Conservation (phyloP, 805 yeast genomes). For the Kuraishia cidri region DNA sequence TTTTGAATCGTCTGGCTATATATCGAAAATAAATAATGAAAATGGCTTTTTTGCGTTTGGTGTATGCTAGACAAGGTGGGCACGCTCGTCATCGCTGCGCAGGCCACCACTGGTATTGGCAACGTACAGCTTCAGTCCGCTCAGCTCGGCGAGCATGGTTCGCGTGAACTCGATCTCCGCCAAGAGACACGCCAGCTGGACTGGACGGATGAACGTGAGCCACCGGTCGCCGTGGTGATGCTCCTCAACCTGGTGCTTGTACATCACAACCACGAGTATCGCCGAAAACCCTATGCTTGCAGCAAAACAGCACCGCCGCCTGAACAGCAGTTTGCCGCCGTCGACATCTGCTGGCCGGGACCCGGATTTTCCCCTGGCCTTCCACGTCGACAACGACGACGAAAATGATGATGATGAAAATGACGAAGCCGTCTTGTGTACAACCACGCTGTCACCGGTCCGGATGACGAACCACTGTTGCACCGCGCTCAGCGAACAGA, state of each 20-base stretch:
- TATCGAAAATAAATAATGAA: too few species aligned
- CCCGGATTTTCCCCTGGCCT: too few species aligned
- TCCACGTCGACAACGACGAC: too few species aligned
- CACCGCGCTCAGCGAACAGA: slow-evolving; percentile 12
- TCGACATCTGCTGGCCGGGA: too few species aligned
- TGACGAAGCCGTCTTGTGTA: too few species aligned
- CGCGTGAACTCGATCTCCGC: slow-evolving; percentile 13
- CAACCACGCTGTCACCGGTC: background rate
- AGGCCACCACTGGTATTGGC: slow-evolving; percentile 4
- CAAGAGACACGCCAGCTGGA: slow-evolving; percentile 6
- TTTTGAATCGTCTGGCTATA: too few species aligned
- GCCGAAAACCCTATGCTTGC: background rate
- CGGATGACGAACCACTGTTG: slow-evolving; percentile 17
- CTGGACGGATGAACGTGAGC: slow-evolving; percentile 1
- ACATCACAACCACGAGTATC: slow-evolving; percentile 6
- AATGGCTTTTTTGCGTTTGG: too few species aligned
- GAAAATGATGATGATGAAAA: too few species aligned
- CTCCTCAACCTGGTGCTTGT: slow-evolving; percentile 7
- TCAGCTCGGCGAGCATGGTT: slow-evolving; percentile 12
- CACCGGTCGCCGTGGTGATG: slow-evolving; percentile 2
- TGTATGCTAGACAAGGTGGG: too few species aligned
- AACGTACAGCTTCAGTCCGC: slow-evolving; percentile 7
- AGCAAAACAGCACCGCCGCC: too few species aligned
- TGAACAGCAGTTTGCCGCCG: too few species aligned
- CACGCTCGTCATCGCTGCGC: too few species aligned